These are phyloP conservation scores for Hypoxylon sp. DNA, from an alignment of 2,329 filamentous ascomycete genomes.

Conservation along the genomic window DNA sequence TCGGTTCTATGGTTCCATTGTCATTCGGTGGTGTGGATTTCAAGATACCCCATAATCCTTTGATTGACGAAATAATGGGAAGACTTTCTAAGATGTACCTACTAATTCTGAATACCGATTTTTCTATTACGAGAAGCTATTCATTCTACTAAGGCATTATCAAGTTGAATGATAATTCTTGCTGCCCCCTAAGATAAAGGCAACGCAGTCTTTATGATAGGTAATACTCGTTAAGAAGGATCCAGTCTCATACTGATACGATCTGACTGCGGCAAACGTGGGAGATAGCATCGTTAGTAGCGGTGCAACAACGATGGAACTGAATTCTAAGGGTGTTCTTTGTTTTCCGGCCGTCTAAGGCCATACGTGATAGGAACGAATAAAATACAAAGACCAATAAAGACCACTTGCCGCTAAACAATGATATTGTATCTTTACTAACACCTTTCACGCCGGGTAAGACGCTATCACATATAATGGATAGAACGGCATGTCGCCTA, in stretches of 20 bases:
- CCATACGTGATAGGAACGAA: too few species aligned
- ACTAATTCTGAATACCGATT: not conserved
- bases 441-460: too few species aligned
- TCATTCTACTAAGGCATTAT: not conserved
- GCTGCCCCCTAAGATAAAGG: not conserved
- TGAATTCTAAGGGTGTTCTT: too few species aligned
- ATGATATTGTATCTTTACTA: too few species aligned
- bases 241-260: not conserved
- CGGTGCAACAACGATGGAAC: too few species aligned
- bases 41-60: conserved; percentile 26
- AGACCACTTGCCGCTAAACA: too few species aligned
- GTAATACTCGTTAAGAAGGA: not conserved
- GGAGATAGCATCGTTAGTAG: too few species aligned
- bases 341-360: too few species aligned
- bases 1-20: not conserved
- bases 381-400: too few species aligned
- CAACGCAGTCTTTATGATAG: not conserved
- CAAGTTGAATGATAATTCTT: not conserved
- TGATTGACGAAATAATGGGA: not conserved
- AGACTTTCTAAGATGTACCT: not conserved
- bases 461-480: too few species aligned
- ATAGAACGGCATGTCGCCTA: not conserved
- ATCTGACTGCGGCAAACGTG: too few species aligned
- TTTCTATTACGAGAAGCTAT: not conserved
- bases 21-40: not conserved